Evolutionary conservation across 345 rosid genomes (phyloP), one percentile per base, ranked within the genome.

Genomic region (Chamaenerion angustifolium): DNA sequence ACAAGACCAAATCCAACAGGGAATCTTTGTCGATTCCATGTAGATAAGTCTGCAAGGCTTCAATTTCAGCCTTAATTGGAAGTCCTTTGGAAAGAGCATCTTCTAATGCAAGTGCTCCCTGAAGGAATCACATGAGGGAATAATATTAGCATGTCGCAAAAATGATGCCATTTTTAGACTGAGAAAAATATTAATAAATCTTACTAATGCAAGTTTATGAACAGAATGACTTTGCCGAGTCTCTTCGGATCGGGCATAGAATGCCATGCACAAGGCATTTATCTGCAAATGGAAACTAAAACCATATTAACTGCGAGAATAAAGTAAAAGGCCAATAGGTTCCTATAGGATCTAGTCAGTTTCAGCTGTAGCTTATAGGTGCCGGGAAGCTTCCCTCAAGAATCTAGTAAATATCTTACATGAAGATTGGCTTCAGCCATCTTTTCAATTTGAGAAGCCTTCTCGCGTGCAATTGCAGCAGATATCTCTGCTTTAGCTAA

Each of bases 191-290:
- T 27, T 21, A 37, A 27, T 18, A 35, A 58, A 49, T 49, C 54
- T 70, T 74, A 92, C 98, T 85, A 82, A 64, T 54, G 96, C 88
- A 61, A 92, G 95, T 82, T 80, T 92, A 76, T 87, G 95, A 74
- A 78, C 82, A 60, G 88, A 87, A 74, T 87, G 85, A 68, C 78
- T 84, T 67, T 78, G 80, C 40, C 85, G 88, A 51, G 95, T 85
- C 71, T 83, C 96, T 73, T 87, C 95, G 52, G 95, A 87, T 57
- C 88, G 80, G 1, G 95, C 98, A 68, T 78, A 87, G 71, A 92
- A 92, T 58, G 98, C 96, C 95, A 84, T 76, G 68, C 85, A 74
- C 64, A 92, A 64, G 31, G 95, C 93, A 57, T 82, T 76, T 70
- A 92, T 82, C 96, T 92, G 57, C 61, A 62, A 51, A 70, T 52